Evolutionary conservation across 192 early-diverging fungal species (phyloP), one percentile per base, ranked within the genome.

Genomic region (Geranomyces michiganensis): DNA sequence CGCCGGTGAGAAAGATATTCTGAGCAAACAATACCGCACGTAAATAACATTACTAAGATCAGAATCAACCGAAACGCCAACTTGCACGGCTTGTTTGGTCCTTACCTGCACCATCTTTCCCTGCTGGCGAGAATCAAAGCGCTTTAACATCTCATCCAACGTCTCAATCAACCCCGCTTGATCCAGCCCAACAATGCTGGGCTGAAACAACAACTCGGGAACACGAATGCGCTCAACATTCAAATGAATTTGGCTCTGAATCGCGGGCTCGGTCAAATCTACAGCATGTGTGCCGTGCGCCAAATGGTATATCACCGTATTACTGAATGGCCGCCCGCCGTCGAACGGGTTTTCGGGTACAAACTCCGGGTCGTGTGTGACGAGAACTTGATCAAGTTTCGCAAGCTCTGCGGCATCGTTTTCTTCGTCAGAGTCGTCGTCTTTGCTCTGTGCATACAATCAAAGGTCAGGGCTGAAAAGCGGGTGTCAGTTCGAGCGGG

Each of bases 221-320:
- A 95, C 93, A 14, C 93, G 79, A 27, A 92, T 89, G 41, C 93
- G 88, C 77, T 96, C 95, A n/a, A 96, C 82, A 71, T 96, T 96
- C 32, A 95, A 76, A 74, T 93, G 93, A 7, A 96, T 76, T 70
- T 95, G 94, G 79, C 92, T 90, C 31, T 84, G 82, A 0, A 82
- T 85, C 6, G 84, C 79, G 55, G 88, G 61, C 2, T 81, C 80
- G 55, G 32, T 46, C 72, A 81, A 55, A 71, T 80, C 47, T 56
- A 65, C 88, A 12, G 84, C 79, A 43, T 77, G 68, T 0, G 82
- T 63, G 7, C 92, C 92, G 68, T 90, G 83, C 0, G 88, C 79
- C 31, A 93, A 88, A 51, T 85, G 85, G 65, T 91, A 91, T 49
- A 95, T 77, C 19, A 92, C 82, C 32, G 92, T 89, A 65, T 89